Conservation (phyloP, 345 rosid species). For the Populus pruinosa region DNA sequence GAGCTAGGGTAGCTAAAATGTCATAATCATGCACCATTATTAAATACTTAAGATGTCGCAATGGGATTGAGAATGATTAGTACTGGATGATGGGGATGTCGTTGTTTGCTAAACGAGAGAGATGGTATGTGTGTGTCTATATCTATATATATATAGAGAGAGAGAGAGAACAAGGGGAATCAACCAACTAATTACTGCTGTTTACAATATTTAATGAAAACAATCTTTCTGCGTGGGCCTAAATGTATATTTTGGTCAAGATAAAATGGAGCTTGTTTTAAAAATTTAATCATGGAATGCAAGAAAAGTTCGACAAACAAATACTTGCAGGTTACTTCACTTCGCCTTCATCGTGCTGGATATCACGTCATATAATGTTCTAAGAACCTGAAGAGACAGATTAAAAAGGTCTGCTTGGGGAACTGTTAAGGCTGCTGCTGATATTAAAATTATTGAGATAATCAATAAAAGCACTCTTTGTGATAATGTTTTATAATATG, state of each 20-base stretch:
- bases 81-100: slow-evolving; percentile 22
- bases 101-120: slow-evolving; percentile 7
- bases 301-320: slow-evolving; percentile 23
- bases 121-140: not conserved
- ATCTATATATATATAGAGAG: not conserved
- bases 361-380: slow-evolving; percentile 31
- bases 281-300: slow-evolving; percentile 12
- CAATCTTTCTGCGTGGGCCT: not conserved
- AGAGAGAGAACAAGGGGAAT: not conserved
- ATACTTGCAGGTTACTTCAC: slow-evolving; percentile 42
- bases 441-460: not conserved
- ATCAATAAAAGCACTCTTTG: too few relatives aligned
- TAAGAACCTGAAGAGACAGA: not conserved
- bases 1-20: slow-evolving; percentile 30
- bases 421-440: not conserved
- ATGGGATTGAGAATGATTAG: not conserved
- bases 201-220: slow-evolving; percentile 7
- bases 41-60: slow-evolving; percentile 7
- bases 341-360: slow-evolving; percentile 25
- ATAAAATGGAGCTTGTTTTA: slow-evolving; percentile 33
- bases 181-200: slow-evolving; percentile 19
- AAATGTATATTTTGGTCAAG: not conserved
- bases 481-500: too few relatives aligned
- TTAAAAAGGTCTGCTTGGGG: not conserved
- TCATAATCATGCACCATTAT: slow-evolving; percentile 29